Base-by-base conservation (phyloP, 495 filamentous ascomycete species). In the Daldinia childiae region DNA sequence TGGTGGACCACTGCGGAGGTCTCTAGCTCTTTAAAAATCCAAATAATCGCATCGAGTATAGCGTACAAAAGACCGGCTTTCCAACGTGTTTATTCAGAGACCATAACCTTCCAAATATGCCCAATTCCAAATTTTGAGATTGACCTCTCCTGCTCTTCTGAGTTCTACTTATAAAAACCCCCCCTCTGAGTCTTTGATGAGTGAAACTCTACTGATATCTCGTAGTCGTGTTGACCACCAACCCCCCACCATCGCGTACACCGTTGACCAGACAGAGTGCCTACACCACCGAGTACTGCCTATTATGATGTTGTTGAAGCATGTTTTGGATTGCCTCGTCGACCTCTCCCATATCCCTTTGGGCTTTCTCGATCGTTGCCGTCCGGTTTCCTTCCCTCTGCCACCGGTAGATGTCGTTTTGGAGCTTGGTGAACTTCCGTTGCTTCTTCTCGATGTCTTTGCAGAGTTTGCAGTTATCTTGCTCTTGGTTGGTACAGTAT, bases 361-460 rank as follows among this genome's bases (percentile, higher is more conserved):
- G 76, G 63, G 91, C 90, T 77, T 90, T 89, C 68, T 92, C 92
- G 82, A 97, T 94, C 34, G 92, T 95, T 66, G 93, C 92, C 48
- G 84, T 85, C 71, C 92, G 87, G 78, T 86, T 91, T 78, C 81
- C 90, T 85, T 88, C 92, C 78, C 81, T 78, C 77, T 87, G 85
- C 95, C 95, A 98, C 56, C 95, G 91, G 58, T 83, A 83, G 79
- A 97, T 87, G 71, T 93, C 91, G 64, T 92, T 90, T 58, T 85
- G 74, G 84, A 97, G 92, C 81, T 91, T 90, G 75, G 79, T 83
- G 74, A 90, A 87, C 69, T 93, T 90, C 56, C 93, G 88, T 76
- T 85, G 79, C 80, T 97, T 98, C 79, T 93, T 95, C 72, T 93
- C 89, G 76, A 97, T 91, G 82, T 95, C 94, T 73, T 95, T 91